These are phyloP conservation scores for Cicer chorassanicum DNA, from an alignment of 306 rosid species.

Conservation along the genomic window DNA sequence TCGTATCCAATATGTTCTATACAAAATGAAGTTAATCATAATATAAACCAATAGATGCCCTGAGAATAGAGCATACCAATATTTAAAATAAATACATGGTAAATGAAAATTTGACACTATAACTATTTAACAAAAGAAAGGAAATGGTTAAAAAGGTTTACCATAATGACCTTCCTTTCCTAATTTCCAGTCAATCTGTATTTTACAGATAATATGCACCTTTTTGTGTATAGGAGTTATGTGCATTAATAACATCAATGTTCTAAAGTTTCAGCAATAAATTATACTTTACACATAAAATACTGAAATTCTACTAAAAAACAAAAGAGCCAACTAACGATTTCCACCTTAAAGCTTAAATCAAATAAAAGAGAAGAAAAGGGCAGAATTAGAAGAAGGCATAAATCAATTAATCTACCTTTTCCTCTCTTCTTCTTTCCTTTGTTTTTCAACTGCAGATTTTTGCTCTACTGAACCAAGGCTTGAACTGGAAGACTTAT, in stretches of 20 bases:
- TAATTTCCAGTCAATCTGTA: conserved; percentile 29
- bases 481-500: conserved; percentile 75
- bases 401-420: conserved; percentile 65
- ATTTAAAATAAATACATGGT: conserved; percentile 22
- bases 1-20: conserved; percentile 11
- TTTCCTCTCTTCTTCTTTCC: conserved; percentile 89
- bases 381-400: conserved; percentile 30
- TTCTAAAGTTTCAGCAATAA: conserved; percentile 36
- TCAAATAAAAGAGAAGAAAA: conserved; percentile 34
- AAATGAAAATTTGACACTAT: conserved; percentile 29
- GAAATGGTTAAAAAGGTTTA: conserved; percentile 19
- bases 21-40: conserved; percentile 14
- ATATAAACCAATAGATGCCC: conserved; percentile 22
- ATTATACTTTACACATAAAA: conserved; percentile 20
- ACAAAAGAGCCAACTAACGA: conserved; percentile 36
- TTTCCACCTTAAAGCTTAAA: conserved; percentile 31
- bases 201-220: conserved; percentile 29
- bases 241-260: conserved; percentile 18
- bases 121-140: conserved; percentile 26
- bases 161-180: conserved; percentile 37
- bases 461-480: conserved; percentile 78
- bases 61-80: conserved; percentile 23
- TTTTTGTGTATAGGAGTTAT: conserved; percentile 30
- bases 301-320: conserved; percentile 28
- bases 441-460: conserved; percentile 74